Conservation (phyloP, 1,284 basidiomycete species). For the Exobasidium rhododendri region DNA sequence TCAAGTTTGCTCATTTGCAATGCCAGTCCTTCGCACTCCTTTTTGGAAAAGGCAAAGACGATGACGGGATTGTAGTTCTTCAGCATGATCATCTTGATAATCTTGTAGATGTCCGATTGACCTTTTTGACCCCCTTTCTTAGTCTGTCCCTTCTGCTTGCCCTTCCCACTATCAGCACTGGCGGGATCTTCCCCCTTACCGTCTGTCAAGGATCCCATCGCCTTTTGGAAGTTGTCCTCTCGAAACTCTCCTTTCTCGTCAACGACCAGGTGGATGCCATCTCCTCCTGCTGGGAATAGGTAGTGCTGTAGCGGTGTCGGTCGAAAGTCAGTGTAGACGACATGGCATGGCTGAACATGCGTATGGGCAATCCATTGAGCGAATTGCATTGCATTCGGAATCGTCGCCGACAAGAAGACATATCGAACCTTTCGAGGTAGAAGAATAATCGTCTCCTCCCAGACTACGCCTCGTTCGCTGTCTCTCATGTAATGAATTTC, state of each 20-base stretch:
- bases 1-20: slow-evolving; percentile 91
- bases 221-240: slow-evolving; percentile 96
- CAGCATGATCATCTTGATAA: slow-evolving; percentile 97
- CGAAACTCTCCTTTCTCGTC: slow-evolving; percentile 95
- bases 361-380: slow-evolving; percentile 98
- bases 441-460: slow-evolving; percentile 86
- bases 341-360: slow-evolving; percentile 96
- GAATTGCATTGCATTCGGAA: slow-evolving; percentile 99
- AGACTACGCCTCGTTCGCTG: slow-evolving; percentile 68
- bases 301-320: slow-evolving; percentile 98
- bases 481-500: slow-evolving; percentile 99
- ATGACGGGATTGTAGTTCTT: slow-evolving; percentile 99
- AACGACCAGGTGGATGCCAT: slow-evolving; percentile 95
- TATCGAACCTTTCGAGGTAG: slow-evolving; percentile 93
- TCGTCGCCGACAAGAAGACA: slow-evolving; percentile 99
- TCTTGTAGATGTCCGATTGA: slow-evolving; percentile 96
- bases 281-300: slow-evolving; percentile 90
- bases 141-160: slow-evolving; percentile 67
- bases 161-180: slow-evolving; percentile 67
- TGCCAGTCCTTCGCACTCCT: slow-evolving; percentile 92
- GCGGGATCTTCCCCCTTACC: slow-evolving; percentile 83
- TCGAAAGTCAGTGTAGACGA: slow-evolving; percentile 98
- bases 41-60: slow-evolving; percentile 96
- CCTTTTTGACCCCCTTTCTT: slow-evolving; percentile 90
- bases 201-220: slow-evolving; percentile 87